phyloP scores from a whole-genome alignment of 1,284 basidiomycete genomes.

The Cryptococcus hybrid region DNA sequence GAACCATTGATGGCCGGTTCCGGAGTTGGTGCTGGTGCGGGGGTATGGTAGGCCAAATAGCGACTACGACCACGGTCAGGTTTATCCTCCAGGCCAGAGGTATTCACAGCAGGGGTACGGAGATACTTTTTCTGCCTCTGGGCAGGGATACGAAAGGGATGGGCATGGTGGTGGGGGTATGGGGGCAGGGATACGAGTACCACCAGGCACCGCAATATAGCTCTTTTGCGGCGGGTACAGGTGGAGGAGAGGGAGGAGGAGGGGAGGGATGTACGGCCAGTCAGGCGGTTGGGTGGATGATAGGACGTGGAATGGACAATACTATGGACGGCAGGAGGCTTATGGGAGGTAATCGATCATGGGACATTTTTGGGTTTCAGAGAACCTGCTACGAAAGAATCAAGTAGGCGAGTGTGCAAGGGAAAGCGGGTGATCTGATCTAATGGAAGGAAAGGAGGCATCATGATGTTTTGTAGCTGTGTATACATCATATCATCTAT shows the following conservation, averaged over 20 bases:
- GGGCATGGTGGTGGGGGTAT: slow-evolving; percentile 4
- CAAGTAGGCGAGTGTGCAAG: too few species aligned
- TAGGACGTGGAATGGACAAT: slow-evolving; percentile 39
- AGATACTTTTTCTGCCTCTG: background rate
- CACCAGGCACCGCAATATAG: background rate
- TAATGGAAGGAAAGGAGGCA: too few species aligned
- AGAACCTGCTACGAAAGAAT: too few species aligned
- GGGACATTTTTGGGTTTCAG: too few species aligned
- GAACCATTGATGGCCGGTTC: too few species aligned
- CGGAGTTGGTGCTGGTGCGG: background rate
- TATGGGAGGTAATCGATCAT: slow-evolving; percentile 16
- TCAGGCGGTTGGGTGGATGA: slow-evolving; percentile 36
- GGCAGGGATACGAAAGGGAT: background rate
- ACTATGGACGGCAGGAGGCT: slow-evolving; percentile 31
- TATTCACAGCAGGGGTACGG: background rate
- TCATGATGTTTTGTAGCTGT: too few species aligned
- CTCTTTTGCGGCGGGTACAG: too few species aligned
- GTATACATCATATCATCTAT: too few species aligned
- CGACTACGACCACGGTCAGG: background rate
- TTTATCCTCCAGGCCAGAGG: background rate
- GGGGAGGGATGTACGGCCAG: background rate
- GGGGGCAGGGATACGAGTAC: slow-evolving; percentile 1
- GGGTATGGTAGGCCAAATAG: slow-evolving; percentile 1
- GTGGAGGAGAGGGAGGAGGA: slow-evolving; percentile 4
- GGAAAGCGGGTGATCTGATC: too few species aligned